Conservation (phyloP, 2,329 filamentous ascomycete species). For the Venturia carpophila region DNA sequence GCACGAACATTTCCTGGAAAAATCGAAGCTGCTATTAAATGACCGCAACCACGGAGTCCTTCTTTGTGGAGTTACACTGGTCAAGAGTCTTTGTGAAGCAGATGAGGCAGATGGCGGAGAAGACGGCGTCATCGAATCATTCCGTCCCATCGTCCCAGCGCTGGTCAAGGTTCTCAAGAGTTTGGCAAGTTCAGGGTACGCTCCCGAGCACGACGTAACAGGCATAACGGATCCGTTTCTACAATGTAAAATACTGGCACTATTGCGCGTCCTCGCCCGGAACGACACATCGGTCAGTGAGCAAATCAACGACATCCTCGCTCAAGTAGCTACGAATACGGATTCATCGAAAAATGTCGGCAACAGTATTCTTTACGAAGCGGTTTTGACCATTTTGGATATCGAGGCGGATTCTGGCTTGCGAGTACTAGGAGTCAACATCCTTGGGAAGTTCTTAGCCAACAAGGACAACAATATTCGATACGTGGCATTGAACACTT, state of each 20-base stretch:
- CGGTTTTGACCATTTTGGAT: constrained; percentile 91
- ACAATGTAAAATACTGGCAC: constrained; percentile 87
- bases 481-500: constrained; percentile 92
- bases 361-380: constrained; percentile 96
- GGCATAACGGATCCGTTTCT: constrained; percentile 97
- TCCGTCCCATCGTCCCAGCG: constrained; percentile 74
- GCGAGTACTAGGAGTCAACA: constrained; percentile 92
- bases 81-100: constrained; percentile 86
- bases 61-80: constrained; percentile 83
- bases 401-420: constrained; percentile 96
- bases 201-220: constrained; percentile 95
- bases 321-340: constrained; percentile 95
- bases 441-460: constrained; percentile 94
- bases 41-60: constrained; percentile 95
- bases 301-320: constrained; percentile 96
- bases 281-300: constrained; percentile 85
- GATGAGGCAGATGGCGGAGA: constrained; percentile 91
- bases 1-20: constrained; percentile 94
- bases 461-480: constrained; percentile 99
- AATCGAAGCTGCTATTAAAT: constrained; percentile 76
- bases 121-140: constrained; percentile 82
- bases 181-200: constrained; percentile 89
- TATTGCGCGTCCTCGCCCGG: constrained; percentile 77
- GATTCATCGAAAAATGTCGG: constrained; percentile 98
- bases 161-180: constrained; percentile 88